phyloP scores from a whole-genome alignment of 768 basidiomycete genomes.

The Boletus rex-veris region DNA sequence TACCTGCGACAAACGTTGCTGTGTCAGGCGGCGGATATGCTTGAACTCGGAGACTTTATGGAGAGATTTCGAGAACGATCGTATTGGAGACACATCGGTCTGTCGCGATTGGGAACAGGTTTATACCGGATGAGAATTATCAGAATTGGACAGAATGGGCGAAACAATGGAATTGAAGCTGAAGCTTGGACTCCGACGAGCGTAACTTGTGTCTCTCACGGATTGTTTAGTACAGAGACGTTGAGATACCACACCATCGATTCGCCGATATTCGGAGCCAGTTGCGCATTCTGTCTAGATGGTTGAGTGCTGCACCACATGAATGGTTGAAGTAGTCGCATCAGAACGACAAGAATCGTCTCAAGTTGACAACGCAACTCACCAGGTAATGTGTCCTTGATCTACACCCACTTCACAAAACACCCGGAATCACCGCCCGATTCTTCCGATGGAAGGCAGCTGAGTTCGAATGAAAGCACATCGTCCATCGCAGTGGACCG shows the following conservation, averaged over 20 bases:
- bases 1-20: slow-evolving; percentile 2
- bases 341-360: no score
- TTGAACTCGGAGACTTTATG: slow-evolving; percentile 8
- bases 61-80: slow-evolving; percentile 5
- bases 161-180: neutral
- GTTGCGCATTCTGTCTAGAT: no score
- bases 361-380: no score
- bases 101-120: no score
- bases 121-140: no score
- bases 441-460: slow-evolving; percentile 8
- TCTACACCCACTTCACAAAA: slow-evolving; percentile 11
- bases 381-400: slow-evolving; percentile 6
- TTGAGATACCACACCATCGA: no score
- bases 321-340: no score
- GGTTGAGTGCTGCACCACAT: no score
- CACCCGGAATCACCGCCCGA: slow-evolving; percentile 5
- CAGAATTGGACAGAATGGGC: neutral
- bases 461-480: slow-evolving; percentile 13
- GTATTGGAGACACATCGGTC: slow-evolving; percentile 3
- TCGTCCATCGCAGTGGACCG: neutral
- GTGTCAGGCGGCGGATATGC: slow-evolving; percentile 5
- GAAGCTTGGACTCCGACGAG: no score
- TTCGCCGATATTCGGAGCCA: no score
- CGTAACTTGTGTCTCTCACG: no score
- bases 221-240: no score